Base-by-base conservation (phyloP, 2,329 filamentous ascomycete species). In the Orbilia ellipsospora region DNA sequence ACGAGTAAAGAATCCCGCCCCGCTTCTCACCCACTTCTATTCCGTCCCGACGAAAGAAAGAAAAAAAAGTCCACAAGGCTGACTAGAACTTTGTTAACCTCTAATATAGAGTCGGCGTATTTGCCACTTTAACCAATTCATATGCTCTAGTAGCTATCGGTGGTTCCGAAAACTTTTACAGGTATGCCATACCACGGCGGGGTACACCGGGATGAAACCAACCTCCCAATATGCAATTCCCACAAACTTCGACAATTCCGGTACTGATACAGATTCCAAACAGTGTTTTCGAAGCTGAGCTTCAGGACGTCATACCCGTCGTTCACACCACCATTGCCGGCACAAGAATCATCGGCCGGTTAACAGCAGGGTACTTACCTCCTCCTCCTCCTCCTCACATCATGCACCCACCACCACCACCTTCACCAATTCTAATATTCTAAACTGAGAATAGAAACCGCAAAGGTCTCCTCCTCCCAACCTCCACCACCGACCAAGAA, bases 111-210 rank as follows among this genome's bases (percentile, higher is more conserved):
- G 92, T 99, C 82, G 95, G 95, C 83, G 95, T 98, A 82, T 99
- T 99, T 84, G 85, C 94, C 77, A 97, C 93, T 77, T 91, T 99
- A 82, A 99, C 95, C 80, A 99, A 99, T 85, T 94, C 93, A 75
- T 99, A 97, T 84, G 93, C 94, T 80, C 88, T 99, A 80, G 93
- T 97, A 80, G 94, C 94, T 78, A 89, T 97, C 79, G 95, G 95
- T 82, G 94, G 92, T 80, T 97, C 93, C 81, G 94, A 97, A 87
- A 98, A 98, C 88, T 99, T 99, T 85, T 98, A 98, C 89, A 94
- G 89, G 89, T 90, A 83, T 77, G 83, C 23, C 51, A 13, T 60
- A 51, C 56, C 56, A 60, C 50, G 60, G 76, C 77, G 59, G 31
- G n/a, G 57, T 36, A 55, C 16, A 42, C 12, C 23, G 26, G 13